Evolutionary conservation across 2,329 filamentous ascomycete genomes (phyloP), one percentile per base, ranked within the genome.

Genomic region (Microcyclospora pomicola): DNA sequence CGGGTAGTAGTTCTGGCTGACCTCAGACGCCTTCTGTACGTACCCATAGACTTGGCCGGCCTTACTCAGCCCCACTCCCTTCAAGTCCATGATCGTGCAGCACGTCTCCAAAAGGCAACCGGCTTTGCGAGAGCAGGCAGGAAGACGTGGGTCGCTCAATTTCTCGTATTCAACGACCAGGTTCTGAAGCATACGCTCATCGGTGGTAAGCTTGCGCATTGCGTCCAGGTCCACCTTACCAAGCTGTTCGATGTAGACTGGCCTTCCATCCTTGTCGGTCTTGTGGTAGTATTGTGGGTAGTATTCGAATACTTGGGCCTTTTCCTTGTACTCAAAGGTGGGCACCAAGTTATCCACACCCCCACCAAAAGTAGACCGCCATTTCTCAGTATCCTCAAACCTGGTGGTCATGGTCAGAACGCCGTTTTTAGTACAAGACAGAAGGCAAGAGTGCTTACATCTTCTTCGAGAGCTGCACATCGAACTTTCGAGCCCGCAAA

Each of bases 231-330:
- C 83, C 62, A 96, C 91, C 52, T 86, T 86, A 61, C 91, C 91
- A 40, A 95, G 73, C 60, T 91, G 81, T 66, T 98, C 91, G 56
- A 96, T 94, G 71, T 98, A 98, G 49, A 96, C 77, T 37, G 91
- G 91, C 51, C 91, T 82, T 51, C 91, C 91, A 67, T 96, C 91
- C 61, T 85, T 86, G 65, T 91, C 84, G 10, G 78, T 88, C 70
- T 95, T 95, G 75, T 98, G 91, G 69, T 98, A 98, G 71, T 91
- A 98, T 67, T 98, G 91, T 34, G 85, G 85, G 67, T 98, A 98
- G 71, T 82, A 94, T 64, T 88, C 69, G 63, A 83, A 83, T 42
- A 98, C 74, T 58, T 88, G 61, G 39, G 73, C 59, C 64, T 88
- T 91, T 72, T 95, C 87, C 46, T 72, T 71, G 68, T 94, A 95